Base-by-base conservation (phyloP, 208 protist genomes). In the Trichomonas tenax region DNA sequence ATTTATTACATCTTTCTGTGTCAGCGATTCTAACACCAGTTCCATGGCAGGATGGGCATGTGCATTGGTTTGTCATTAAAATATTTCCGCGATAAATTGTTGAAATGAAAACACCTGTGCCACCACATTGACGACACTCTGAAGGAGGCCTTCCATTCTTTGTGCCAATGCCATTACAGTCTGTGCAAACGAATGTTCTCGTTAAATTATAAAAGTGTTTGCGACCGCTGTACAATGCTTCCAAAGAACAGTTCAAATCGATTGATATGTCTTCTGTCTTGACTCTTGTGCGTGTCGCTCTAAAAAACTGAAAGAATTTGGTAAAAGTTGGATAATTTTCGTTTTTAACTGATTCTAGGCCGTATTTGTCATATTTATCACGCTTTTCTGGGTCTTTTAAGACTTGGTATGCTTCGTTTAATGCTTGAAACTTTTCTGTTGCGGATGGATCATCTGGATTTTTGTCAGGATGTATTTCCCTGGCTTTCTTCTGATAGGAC, bases 391-490 rank as follows among this genome's bases (percentile, higher is more conserved):
- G 46, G 17, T 95, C 89, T 95, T 95, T 95, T 51, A 95, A 38
- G 6, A 72, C 36, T 10, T 95, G 17, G 40, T 95, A 95, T n/a
- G 89, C 89, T 51, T 95, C 46, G 40, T 95, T 95, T 38, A 95
- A 40, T 95, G 49, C 26, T 81, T 81, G 46, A 21, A 95, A 95
- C 10, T 72, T 63, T 72, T 95, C 46, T 34, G 44, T 51, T 95
- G 89, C 89, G 15, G 15, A 72, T 26, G 44, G 46, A 95, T 95
- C 89, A 45, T 95, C 36, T 40, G 46, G 89, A 72, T 95, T 95
- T 95, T 72, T 51, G 45, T 96, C 96, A 58, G 96, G 96, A 89
- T 96, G 96, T 40, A 93, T 38, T 51, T 96, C 63, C 15, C 31
- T 90, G 9, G 96, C 46, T 26, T 82, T 58, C 46, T 72, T 95